Evolutionary conservation across 2,329 filamentous ascomycete genomes (phyloP).

Genomic region (Emericellopsis atlantica): DNA sequence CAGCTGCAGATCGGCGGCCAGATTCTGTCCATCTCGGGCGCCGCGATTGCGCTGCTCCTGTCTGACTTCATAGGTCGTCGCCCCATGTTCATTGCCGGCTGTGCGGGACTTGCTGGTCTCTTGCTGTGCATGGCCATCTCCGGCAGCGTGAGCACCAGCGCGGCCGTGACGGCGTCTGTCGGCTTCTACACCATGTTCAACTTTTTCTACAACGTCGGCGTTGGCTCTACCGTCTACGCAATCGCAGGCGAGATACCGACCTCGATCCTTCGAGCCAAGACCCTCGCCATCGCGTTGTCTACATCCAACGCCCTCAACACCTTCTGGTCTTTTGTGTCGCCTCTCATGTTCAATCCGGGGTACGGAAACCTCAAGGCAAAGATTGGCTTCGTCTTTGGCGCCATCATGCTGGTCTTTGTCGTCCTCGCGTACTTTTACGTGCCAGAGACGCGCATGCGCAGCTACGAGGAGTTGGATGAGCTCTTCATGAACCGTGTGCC

Average conservation of each 20-base stretch:
- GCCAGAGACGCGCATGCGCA: constrained; percentile 7
- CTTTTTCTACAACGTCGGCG: constrained; percentile 7
- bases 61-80: constrained; percentile 14
- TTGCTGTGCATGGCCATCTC: constrained; percentile 16
- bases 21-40: constrained; percentile 13
- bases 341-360: constrained; percentile 7
- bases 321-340: constrained; percentile 5
- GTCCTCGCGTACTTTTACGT: constrained; percentile 4
- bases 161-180: constrained; percentile 10
- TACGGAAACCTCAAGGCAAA: constrained; percentile 5
- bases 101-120: constrained; percentile 8
- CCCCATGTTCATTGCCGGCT: constrained; percentile 14
- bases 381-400: constrained; percentile 7
- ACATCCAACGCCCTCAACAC: constrained; percentile 6
- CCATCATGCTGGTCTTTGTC: constrained; percentile 4
- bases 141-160: constrained; percentile 9
- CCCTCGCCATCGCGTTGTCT: constrained; percentile 7
- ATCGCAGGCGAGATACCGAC: constrained; percentile 10
- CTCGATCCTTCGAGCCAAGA: constrained; percentile 9
- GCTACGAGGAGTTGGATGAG: constrained; percentile 15
- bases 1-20: constrained; percentile 15
- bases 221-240: constrained; percentile 10
- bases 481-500: constrained; percentile 12
- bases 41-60: constrained; percentile 12
- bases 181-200: constrained; percentile 8